phyloP scores from a whole-genome alignment of 495 filamentous ascomycete genomes.

The Aspergillus incahuasiensis region DNA sequence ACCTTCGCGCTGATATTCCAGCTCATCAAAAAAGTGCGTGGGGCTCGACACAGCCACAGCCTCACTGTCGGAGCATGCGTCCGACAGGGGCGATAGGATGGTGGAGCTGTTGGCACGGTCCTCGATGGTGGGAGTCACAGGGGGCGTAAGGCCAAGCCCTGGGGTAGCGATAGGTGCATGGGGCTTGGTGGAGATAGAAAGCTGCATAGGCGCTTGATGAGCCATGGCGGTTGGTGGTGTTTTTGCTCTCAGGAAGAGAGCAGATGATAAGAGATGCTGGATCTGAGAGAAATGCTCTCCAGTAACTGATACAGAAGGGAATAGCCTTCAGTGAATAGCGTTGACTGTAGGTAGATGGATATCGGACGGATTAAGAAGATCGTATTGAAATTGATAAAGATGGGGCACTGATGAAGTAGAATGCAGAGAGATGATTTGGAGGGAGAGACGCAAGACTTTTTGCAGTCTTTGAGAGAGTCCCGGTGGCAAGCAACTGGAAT shows the following conservation, averaged over 20 bases:
- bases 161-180: slow-evolving; percentile 15
- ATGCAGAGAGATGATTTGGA: background rate
- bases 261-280: background rate
- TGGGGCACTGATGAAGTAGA: background rate
- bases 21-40: slow-evolving; percentile 30
- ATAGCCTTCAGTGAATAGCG: background rate
- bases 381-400: background rate
- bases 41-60: slow-evolving; percentile 1
- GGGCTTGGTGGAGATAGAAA: slow-evolving; percentile 27
- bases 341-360: background rate
- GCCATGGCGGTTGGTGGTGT: background rate
- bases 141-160: slow-evolving; percentile 29
- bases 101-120: slow-evolving; percentile 15
- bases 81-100: slow-evolving; percentile 2
- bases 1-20: slow-evolving; percentile 28
- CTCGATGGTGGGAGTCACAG: slow-evolving; percentile 34
- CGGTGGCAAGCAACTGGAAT: slow-evolving; percentile 1
- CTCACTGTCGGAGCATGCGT: background rate
- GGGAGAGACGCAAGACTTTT: background rate
- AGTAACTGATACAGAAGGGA: background rate
- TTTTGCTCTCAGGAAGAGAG: background rate
- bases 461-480: background rate
- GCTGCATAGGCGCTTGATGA: slow-evolving; percentile 21
- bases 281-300: background rate
- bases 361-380: background rate